Base-by-base conservation (phyloP, 1,284 basidiomycete species). In the Apiotrichum siamense region DNA sequence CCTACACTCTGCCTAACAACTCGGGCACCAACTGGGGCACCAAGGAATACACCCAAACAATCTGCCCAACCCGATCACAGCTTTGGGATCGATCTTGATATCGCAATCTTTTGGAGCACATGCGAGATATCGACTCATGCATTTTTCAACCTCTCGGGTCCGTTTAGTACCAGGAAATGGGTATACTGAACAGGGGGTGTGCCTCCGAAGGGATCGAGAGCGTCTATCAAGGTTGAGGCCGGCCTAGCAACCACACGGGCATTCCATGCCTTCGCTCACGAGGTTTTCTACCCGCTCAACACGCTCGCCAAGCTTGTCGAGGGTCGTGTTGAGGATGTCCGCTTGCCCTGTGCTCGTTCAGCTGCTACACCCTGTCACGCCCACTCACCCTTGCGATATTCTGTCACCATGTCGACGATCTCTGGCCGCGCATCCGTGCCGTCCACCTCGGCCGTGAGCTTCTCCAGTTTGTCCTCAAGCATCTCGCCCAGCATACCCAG, bases 401-500 rank as follows among this genome's bases (percentile, higher is more conserved):
- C 52, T 7, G 53, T 61, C 47, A 52, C 67, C 65, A 63, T 65
- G 49, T 36, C 36, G 31, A 47, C 49, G 9, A 67, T 61, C 11
- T 63, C 58, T 7, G 56, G 48, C 40, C 65, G 60, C 4, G 60
- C 71, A 5, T 42, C 53, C 3, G 64, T 57, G 17, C 50, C 52
- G 36, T 59, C 54, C 4, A 7, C 47, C 59, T 60, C 44, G 12
- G 47, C 58, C 17, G 81, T 81, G 21, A 88, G 73, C 18, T 77
- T 79, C 12, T 77, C 76, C 36, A 84, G 62, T 56, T 85, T 73
- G 20, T 73, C 69, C 52, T 80, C 75, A 9, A 82, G 73, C 85
- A 89, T 88, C 27, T 81, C 79, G 11, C 75, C 76, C 52, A 90
- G 65, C 63, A 79, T 75, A 11, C 79, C 80, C 20, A 70, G 54